Percentiles rank a stretch among this genome's conserved stretches.
These are phyloP conservation scores for Cystobasidium pallidum DNA, from an alignment of 1,284 basidiomycete species.

Conservation along the genomic window DNA sequence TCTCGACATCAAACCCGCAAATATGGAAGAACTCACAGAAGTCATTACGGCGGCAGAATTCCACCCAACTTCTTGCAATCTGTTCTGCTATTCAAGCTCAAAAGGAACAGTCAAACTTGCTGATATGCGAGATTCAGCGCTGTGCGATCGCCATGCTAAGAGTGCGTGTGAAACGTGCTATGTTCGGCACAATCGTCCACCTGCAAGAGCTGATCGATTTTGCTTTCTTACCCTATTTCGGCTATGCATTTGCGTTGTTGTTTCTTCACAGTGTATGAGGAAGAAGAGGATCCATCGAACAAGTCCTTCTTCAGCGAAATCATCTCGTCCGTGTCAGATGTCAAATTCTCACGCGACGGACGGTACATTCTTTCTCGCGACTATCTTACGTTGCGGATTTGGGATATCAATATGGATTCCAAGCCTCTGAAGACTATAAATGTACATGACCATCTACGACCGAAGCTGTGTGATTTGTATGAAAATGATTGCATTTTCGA, in stretches of 20 bases:
- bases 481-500: constrained; percentile 99
- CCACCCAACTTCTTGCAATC: constrained; percentile 95
- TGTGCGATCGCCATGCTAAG: constrained; percentile 96
- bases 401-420: constrained; percentile 99
- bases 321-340: constrained; percentile 98
- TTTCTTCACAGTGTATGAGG: constrained; percentile 77
- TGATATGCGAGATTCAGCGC: constrained; percentile 98
- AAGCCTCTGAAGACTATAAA: constrained; percentile 96
- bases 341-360: constrained; percentile 97
- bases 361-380: constrained; percentile 96
- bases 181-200: not conserved
- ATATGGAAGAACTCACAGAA: constrained; percentile 99
- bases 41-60: constrained; percentile 99
- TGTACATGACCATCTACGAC: constrained; percentile 96
- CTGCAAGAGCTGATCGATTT: not conserved
- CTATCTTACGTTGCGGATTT: constrained; percentile 97
- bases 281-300: constrained; percentile 95
- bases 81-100: constrained; percentile 99
- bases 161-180: constrained; percentile 75
- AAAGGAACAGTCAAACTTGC: constrained; percentile 99
- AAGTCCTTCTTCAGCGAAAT: constrained; percentile 99
- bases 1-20: constrained; percentile 99
- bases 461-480: constrained; percentile 97
- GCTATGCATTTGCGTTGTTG: not conserved
- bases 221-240: not conserved